Evolutionary conservation across 139 green algal species (phyloP).

Genomic region (Tetraselmis chui): DNA sequence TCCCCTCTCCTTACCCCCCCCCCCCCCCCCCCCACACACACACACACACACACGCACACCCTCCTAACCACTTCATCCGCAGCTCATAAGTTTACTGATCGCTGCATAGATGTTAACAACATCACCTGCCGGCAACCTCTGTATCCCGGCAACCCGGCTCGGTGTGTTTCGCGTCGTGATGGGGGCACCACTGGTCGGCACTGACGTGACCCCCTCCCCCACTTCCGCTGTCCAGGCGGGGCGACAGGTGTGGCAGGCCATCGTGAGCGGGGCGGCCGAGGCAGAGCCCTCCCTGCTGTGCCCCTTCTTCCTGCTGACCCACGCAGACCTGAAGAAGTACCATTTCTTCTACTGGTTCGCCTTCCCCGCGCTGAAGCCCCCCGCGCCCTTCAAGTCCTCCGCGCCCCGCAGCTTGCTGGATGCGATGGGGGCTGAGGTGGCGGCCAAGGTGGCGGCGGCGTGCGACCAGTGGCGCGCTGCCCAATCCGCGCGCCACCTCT

Average conservation of each 20-base stretch:
- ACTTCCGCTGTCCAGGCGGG: slow-evolving; percentile 15
- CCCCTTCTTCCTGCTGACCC: slow-evolving; percentile 60
- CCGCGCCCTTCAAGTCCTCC: slow-evolving; percentile 1
- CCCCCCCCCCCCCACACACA: background rate
- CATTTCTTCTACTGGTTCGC: slow-evolving; percentile 82
- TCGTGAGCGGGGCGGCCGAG: slow-evolving; percentile 49
- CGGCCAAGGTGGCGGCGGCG: background rate
- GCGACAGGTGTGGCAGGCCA: slow-evolving; percentile 52
- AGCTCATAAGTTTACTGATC: too few species aligned
- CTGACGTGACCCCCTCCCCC: background rate
- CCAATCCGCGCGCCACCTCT: background rate
- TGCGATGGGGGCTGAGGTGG: background rate
- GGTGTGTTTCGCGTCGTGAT: too few species aligned
- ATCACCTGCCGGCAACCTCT: too few species aligned
- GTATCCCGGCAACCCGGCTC: too few species aligned
- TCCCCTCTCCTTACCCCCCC: too few species aligned
- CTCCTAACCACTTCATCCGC: background rate
- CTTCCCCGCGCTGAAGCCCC: slow-evolving; percentile 69
- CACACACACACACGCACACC: background rate
- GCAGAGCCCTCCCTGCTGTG: slow-evolving; percentile 39
- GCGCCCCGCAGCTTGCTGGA: background rate
- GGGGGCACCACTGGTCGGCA: too few species aligned
- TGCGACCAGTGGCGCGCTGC: background rate
- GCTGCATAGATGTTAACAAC: too few species aligned
- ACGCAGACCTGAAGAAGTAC: slow-evolving; percentile 89